Percentiles rank a stretch among this genome's conserved stretches.
Conservation (phyloP, 306 rosid species). For the Crotalaria pallida region DNA sequence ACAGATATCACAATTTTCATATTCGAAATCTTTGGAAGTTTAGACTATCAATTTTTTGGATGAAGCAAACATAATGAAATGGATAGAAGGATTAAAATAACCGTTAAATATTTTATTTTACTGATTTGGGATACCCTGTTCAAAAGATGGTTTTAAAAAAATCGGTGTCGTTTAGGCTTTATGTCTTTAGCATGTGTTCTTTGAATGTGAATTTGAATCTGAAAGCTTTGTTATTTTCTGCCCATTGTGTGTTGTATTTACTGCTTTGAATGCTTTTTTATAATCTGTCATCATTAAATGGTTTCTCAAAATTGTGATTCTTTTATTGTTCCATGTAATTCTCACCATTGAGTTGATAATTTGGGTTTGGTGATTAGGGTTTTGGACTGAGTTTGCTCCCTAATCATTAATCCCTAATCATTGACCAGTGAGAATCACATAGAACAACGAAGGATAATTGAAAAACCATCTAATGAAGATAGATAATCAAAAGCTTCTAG, state of each 20-base stretch:
- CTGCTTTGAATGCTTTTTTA: neutral
- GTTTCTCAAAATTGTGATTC: slow-evolving; percentile 10
- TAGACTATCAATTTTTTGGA: too few species aligned
- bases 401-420: too few species aligned
- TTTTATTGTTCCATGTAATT: neutral
- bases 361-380: neutral
- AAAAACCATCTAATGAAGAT: too few species aligned
- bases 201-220: neutral
- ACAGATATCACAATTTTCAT: too few species aligned
- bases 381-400: neutral
- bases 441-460: too few species aligned
- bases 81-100: too few species aligned
- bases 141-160: neutral
- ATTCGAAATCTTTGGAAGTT: too few species aligned
- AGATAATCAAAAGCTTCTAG: too few species aligned
- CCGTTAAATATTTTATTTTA: too few species aligned
- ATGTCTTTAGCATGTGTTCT: neutral
- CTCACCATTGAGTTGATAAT: too few species aligned
- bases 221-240: neutral
- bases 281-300: neutral
- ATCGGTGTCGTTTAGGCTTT: neutral
- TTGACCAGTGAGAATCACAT: too few species aligned
- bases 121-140: neutral
- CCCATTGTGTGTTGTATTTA: neutral
- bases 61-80: too few species aligned